These are phyloP conservation scores for Clathrospora elynae DNA, from an alignment of 2,329 filamentous ascomycete genomes.

Conservation along the genomic window DNA sequence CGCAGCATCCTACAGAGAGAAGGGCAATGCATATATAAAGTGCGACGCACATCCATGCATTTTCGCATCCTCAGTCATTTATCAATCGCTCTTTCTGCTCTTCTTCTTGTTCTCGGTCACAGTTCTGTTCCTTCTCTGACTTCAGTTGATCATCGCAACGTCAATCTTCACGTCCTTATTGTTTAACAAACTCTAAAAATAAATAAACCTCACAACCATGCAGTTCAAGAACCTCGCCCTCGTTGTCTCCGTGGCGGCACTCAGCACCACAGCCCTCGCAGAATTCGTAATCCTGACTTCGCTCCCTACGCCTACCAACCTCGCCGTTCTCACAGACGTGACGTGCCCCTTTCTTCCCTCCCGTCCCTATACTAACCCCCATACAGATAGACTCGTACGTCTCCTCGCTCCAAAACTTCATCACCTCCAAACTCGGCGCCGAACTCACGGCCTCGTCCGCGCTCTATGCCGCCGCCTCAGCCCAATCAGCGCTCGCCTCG, in stretches of 20 bases:
- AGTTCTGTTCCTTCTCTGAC: neutral
- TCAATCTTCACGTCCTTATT: neutral
- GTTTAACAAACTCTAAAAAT: neutral
- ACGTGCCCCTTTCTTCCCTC: constrained; percentile 1
- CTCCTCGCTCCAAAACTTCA: constrained; percentile 18
- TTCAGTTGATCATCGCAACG: neutral
- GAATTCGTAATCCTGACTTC: constrained; percentile 31
- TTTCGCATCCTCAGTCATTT: no score
- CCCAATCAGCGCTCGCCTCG: constrained; percentile 24
- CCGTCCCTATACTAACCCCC: neutral
- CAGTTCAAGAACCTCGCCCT: constrained; percentile 24
- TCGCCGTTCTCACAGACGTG: constrained; percentile 25
- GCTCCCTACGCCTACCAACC: constrained; percentile 19
- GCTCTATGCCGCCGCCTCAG: constrained; percentile 20
- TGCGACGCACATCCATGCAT: no score
- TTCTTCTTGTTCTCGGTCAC: no score
- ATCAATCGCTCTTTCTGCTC: no score
- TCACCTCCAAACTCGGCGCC: constrained; percentile 18
- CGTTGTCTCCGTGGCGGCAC: constrained; percentile 23
- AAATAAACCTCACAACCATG: constrained; percentile 15
- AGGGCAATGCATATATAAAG: no score
- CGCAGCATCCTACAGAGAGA: no score
- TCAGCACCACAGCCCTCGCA: constrained; percentile 22
- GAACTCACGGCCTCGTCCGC: constrained; percentile 20
- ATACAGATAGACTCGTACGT: constrained; percentile 21